Base-by-base conservation (phyloP, 1,284 basidiomycete genomes). In the Microbotryomycetes sp. region DNA sequence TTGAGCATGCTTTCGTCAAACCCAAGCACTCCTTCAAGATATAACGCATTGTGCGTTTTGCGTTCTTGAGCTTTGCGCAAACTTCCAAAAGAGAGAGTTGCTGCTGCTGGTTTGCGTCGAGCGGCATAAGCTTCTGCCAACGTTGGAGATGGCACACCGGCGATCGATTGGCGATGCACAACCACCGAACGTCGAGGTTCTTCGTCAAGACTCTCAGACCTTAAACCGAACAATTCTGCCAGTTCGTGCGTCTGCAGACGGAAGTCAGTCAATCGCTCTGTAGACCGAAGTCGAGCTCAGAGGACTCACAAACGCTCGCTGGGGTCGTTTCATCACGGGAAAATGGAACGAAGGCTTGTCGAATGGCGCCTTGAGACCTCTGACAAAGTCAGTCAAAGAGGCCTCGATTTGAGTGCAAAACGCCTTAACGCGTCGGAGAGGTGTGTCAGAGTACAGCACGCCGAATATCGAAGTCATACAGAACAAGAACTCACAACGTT, bases 21-120 rank as follows among this genome's bases (percentile, higher is more conserved):
- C 2, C 72, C 72, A 36, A 73, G 68, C 9, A 72, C 72, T 16
- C 66, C 65, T 36, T 70, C 69, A 14, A 73, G 66, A 53, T 63
- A 57, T 7, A 66, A 52, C n/a, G 69, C 62, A 29, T 67, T 67
- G 53, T 64, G 59, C 25, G 54, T 54, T 31, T 58, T 52, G 6
- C 51, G 48, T 47, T 68, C 59, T 2, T 59, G 58, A 4, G 29
- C 54, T 16, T 53, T 54, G 16, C 68, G 60, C 14, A 67, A 54
- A 19, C 49, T 56, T 16, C 60, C 62, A 45, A 65, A 52, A 46
- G 36, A 57, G 26, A 64, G 56, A 0, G 60, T 61, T 19, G 58
- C 31, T 2, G 58, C 49, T 6, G 70, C 46, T 19, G 51, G 29
- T 48, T 66, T 68, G 47, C 56, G 63, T 4, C 52, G 56, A 2